These are phyloP conservation scores for Theobroma cacao DNA, from an alignment of 345 rosid species.

Conservation along the genomic window DNA sequence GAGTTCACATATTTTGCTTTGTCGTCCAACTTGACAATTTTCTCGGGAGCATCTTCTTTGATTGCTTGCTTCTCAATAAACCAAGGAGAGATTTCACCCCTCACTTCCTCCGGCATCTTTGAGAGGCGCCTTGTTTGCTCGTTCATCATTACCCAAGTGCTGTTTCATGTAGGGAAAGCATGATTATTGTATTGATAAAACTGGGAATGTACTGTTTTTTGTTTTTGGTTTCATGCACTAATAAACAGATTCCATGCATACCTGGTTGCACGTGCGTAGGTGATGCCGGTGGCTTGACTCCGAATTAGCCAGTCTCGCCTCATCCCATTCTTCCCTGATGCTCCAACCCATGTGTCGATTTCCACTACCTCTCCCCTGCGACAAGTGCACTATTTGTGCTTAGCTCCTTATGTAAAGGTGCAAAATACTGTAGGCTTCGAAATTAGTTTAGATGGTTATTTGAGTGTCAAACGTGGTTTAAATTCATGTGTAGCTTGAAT, in stretches of 20 bases:
- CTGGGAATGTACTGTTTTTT: too few species aligned
- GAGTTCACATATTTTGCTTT: conserved; percentile 53
- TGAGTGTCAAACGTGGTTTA: too few species aligned
- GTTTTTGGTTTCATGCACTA: too few species aligned
- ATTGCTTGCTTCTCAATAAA: conserved; percentile 59
- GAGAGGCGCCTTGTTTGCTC: conserved; percentile 63
- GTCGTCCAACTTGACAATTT: conserved; percentile 48
- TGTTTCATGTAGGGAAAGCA: conserved; percentile 20
- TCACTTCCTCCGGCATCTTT: conserved; percentile 64
- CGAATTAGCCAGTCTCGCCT: conserved; percentile 64
- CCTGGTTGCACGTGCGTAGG: conserved; percentile 64
- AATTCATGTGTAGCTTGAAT: not conserved
- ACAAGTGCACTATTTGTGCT: not conserved
- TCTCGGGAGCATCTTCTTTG: conserved; percentile 50
- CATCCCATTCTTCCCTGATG: conserved; percentile 76
- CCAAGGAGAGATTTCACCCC: conserved; percentile 65
- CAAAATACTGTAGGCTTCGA: too few species aligned
- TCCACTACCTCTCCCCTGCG: conserved; percentile 69
- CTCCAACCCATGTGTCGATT: conserved; percentile 73
- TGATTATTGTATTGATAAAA: not conserved
- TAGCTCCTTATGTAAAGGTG: not conserved
- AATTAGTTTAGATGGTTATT: not conserved
- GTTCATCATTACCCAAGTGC: conserved; percentile 80
- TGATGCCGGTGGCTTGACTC: conserved; percentile 59
- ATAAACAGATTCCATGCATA: conserved; percentile 10